Evolutionary conservation across 305 asterid species (phyloP), one percentile per base, ranked within the genome.

Genomic region (Stenogyne calaminthoides): DNA sequence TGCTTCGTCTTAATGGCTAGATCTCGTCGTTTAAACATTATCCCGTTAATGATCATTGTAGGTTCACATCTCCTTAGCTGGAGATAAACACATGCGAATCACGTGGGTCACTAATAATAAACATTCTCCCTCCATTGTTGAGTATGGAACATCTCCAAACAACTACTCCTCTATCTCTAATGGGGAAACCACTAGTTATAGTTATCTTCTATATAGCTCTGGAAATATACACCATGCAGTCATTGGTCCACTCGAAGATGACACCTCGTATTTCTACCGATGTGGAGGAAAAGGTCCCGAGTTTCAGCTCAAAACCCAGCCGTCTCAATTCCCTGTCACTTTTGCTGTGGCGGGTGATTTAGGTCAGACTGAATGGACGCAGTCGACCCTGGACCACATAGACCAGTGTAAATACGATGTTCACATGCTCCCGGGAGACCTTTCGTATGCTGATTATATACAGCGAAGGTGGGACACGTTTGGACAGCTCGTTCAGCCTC

Each of bases 41-140:
- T 67, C 29, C 25, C 29, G 29, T 25, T 52, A 67, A 69, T 76
- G 74, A 39, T 54, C 44, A 20, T 47, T 69, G 34, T 80, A 94
- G 99, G 99, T 94, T 70, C 99, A 94, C 86, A 82, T 88, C 80
- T 91, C 99, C 74, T 85, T 94, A 77, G 99, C 97, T 22, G 97
- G 97, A 57, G 86, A 73, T 39, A 84, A 85, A 27, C 95, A 86
- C 77, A 90, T 91, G 87, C 85, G 97, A n/a, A 74, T 91, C 20
- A 74, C 97, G 8, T 91, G 97, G 97, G 76, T 88, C 62, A 91
- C 96, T 12, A 75, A 44, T 29, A 81, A 80, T 73, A 78, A 86
- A 22, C 67, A 84, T 37, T 77, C 93, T 75, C 88, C 89, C 51
- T 85, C 97, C 0, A 25, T 79, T 12, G 97, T 94, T 8, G 88